Percentiles rank a stretch among this genome's conserved stretches.
Evolutionary conservation across 495 filamentous ascomycete species (phyloP).

Genomic region (Hypoxylon lenormandii): DNA sequence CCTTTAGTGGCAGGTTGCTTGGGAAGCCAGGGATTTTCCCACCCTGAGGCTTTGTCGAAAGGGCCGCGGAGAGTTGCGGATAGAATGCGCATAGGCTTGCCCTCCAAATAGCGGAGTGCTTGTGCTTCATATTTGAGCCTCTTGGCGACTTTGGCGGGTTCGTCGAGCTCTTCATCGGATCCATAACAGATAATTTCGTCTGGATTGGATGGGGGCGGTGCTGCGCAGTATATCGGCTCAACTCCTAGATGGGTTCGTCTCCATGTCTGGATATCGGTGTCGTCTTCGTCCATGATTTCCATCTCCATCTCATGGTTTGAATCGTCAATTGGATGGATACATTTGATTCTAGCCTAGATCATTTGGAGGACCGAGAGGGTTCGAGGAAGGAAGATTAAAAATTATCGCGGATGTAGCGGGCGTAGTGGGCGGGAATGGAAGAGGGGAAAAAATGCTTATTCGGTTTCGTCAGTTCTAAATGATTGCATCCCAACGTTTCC

Average conservation of each 20-base stretch:
- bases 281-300: constrained; percentile 31
- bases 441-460: constrained; percentile 2
- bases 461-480: constrained; percentile 1
- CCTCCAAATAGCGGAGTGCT: constrained; percentile 69
- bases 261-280: constrained; percentile 17
- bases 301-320: constrained; percentile 12
- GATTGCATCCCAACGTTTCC: not conserved
- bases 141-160: constrained; percentile 57
- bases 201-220: constrained; percentile 47
- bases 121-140: constrained; percentile 68
- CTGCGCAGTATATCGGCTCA: constrained; percentile 61
- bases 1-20: constrained; percentile 29
- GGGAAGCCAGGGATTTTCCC: constrained; percentile 74
- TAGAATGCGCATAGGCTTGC: constrained; percentile 68
- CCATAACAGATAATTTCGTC: constrained; percentile 61
- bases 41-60: constrained; percentile 66
- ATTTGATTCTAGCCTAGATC: not conserved
- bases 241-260: constrained; percentile 49
- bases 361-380: not conserved
- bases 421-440: not conserved
- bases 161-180: constrained; percentile 70
- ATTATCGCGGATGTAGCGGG: not conserved
- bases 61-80: constrained; percentile 73
- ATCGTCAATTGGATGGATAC: not conserved
- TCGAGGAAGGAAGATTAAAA: not conserved